Evolutionary conservation across 1,284 basidiomycete species (phyloP), one percentile per base, ranked within the genome.

Genomic region (Irpex rosettiformis): DNA sequence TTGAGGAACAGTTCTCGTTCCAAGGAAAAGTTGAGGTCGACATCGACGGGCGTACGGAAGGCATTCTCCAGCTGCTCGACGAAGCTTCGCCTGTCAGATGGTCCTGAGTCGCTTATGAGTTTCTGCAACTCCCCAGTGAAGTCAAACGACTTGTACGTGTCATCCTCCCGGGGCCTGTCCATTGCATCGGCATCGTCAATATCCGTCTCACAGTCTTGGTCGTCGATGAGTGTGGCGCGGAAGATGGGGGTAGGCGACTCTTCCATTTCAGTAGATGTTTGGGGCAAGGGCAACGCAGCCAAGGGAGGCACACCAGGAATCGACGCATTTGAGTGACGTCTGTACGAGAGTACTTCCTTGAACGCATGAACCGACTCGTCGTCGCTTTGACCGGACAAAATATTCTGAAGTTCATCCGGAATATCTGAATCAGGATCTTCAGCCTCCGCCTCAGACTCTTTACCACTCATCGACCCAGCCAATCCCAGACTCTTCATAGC

Each of bases 101-200:
- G 85, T 25, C 88, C 88, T 4, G 82, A 85, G 65, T 86, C 84
- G 58, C 87, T 87, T 10, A 37, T 37, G 47, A 94, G 79, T 62
- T 77, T 83, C 68, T 81, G 77, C 53, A 92, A 75, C 70, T 94
- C 93, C 22, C 84, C 86, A 0, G 92, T 94, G 67, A 94, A 95
- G 69, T 94, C 92, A 64, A 94, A 95, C 1, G 88, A 90, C 65
- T 82, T 85, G 72, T 87, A 88, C 0, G 89, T 90, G 54, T 86
- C 83, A 48, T 85, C 83, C 8, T 77, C 77, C 22, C 70, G 75
- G 10, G 75, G 66, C 4, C 59, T 57, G 27, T 63, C 64, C 16
- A 55, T 60, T 13, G 47, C 18, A 7, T 62, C 51, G 22, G 47
- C 18, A 7, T 62, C 51, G 57, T 63, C 58, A 11, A 59, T 48